phyloP scores from a whole-genome alignment of 192 early-diverging fungal genomes.

The Backusella westeae region DNA sequence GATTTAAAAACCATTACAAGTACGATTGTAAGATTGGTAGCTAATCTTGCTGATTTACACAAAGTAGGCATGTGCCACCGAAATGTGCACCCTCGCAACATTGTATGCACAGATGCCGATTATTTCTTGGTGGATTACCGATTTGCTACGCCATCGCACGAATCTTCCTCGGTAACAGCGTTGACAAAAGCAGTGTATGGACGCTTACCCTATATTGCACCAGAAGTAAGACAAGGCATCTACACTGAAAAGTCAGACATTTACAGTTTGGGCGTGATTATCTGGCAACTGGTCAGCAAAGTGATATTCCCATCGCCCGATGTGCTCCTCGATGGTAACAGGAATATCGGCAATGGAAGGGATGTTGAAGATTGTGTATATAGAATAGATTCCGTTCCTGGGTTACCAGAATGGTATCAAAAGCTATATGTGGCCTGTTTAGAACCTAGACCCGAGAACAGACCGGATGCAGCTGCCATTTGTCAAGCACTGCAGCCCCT shows the following conservation, averaged over 20 bases:
- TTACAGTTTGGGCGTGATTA: slow-evolving; percentile 50
- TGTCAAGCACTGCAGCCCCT: slow-evolving; percentile 23
- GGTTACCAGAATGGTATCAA: slow-evolving; percentile 28
- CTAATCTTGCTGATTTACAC: slow-evolving; percentile 30
- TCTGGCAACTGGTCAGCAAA: slow-evolving; percentile 46
- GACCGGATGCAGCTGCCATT: slow-evolving; percentile 28
- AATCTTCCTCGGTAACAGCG: slow-evolving; percentile 27
- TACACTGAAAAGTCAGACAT: slow-evolving; percentile 44
- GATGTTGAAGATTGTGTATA: slow-evolving; percentile 18
- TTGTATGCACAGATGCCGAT: slow-evolving; percentile 32
- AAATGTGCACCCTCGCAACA: slow-evolving; percentile 35
- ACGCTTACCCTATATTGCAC: slow-evolving; percentile 41
- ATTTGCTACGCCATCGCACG: slow-evolving; percentile 22
- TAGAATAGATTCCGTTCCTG: slow-evolving; percentile 29
- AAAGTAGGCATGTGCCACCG: slow-evolving; percentile 28
- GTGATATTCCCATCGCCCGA: slow-evolving; percentile 33
- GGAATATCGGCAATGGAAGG: neutral
- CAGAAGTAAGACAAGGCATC: slow-evolving; percentile 24
- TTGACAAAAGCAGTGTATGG: slow-evolving; percentile 34
- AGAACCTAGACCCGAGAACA: slow-evolving; percentile 26
- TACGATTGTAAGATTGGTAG: slow-evolving; percentile 33
- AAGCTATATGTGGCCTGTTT: slow-evolving; percentile 31
- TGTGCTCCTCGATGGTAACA: slow-evolving; percentile 20
- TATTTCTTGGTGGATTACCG: slow-evolving; percentile 38
- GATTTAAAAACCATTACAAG: slow-evolving; percentile 31